Conservation (phyloP, 345 rosid genomes). For the Salix suchowensis region DNA sequence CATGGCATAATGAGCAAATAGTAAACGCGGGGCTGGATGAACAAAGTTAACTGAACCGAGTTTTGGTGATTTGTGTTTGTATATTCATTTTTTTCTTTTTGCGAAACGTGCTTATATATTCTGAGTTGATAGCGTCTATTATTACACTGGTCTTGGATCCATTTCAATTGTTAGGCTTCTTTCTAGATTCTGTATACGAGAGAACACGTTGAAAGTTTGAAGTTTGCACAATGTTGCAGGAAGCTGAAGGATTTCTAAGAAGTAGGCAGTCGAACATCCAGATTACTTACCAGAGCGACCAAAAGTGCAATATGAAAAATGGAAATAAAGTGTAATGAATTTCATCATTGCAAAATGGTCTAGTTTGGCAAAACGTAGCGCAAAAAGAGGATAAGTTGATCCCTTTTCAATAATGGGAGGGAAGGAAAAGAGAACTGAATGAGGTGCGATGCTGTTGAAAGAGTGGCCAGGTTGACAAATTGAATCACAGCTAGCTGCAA, state of each 20-base stretch:
- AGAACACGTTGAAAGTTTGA: not conserved
- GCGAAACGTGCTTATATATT: not conserved
- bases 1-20: not conserved
- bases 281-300: not conserved
- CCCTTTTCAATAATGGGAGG: not conserved
- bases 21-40: not conserved
- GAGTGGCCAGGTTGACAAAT: not conserved
- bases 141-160: not conserved
- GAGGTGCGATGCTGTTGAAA: not conserved
- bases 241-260: not conserved
- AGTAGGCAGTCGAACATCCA: not conserved
- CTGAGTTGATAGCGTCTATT: not conserved
- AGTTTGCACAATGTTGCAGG: not conserved
- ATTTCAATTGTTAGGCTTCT: not conserved
- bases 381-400: not conserved
- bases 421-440: not conserved
- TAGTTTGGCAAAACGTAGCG: not conserved
- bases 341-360: not conserved
- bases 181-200: not conserved
- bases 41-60: not conserved
- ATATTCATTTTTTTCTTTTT: not conserved
- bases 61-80: not conserved
- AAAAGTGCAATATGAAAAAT: not conserved
- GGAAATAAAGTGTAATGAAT: not conserved
- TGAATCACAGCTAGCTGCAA: conserved; percentile 33